Conservation (phyloP, 192 early-diverging fungal genomes). For the Linnemannia hyalina region DNA sequence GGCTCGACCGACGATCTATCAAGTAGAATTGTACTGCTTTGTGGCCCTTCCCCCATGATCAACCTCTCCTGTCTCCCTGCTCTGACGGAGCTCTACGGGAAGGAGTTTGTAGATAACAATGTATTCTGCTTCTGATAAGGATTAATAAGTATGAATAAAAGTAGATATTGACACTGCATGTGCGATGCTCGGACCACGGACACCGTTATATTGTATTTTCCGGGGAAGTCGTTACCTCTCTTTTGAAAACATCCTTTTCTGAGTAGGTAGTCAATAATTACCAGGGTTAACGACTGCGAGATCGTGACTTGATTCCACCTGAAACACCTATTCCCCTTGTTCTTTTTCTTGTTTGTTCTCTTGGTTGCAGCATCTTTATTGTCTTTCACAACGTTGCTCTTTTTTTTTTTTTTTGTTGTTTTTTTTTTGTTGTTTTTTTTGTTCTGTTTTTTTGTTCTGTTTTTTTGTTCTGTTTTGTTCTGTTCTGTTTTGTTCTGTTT, state of each 20-base stretch:
- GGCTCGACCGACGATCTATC: conserved; percentile 8
- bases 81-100: conserved; percentile 38
- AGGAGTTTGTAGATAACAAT: conserved; percentile 48
- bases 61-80: conserved; percentile 51
- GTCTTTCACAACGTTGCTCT: neutral
- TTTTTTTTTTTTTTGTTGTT: too few relatives aligned
- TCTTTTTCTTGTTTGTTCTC: neutral
- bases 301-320: too few relatives aligned
- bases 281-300: too few relatives aligned
- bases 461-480: neutral
- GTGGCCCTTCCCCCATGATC: conserved; percentile 60
- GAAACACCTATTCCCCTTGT: neutral
- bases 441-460: neutral
- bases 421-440: neutral
- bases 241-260: too few relatives aligned
- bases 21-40: conserved; percentile 56
- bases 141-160: conserved; percentile 7
- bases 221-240: too few relatives aligned
- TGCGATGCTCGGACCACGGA: neutral
- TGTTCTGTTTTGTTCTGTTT: neutral
- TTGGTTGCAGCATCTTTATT: neutral
- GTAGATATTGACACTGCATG: neutral
- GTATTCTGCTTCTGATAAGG: conserved; percentile 34
- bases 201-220: neutral
- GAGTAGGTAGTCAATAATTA: too few relatives aligned